A percentile compares a stretch with the other conserved stretches of the same genome.
Evolutionary conservation across 176 grass and related monocot species (phyloP).

Genomic region (Raddia guianensis): DNA sequence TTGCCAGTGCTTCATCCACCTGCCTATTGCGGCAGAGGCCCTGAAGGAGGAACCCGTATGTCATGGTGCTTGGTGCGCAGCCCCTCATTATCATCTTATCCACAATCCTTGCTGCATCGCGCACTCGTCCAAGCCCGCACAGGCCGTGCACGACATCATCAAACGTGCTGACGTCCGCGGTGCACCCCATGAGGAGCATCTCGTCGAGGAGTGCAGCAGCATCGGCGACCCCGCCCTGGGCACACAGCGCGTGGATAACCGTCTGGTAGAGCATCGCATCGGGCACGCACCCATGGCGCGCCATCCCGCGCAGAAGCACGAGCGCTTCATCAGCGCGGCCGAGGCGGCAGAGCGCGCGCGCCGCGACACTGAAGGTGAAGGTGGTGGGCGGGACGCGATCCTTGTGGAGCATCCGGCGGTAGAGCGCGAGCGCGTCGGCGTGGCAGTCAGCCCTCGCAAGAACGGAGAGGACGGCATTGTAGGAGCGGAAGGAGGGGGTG

Average conservation of each 20-base stretch:
- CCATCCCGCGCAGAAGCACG: constrained; percentile 65
- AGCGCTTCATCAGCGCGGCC: constrained; percentile 64
- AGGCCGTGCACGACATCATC: constrained; percentile 64
- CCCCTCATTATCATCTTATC: constrained; percentile 77
- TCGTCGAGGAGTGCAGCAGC: constrained; percentile 73
- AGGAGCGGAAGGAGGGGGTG: constrained; percentile 72
- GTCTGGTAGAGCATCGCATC: constrained; percentile 83
- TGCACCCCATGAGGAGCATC: constrained; percentile 86
- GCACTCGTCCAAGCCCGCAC: constrained; percentile 52
- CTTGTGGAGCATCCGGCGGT: constrained; percentile 63
- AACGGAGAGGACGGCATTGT: constrained; percentile 61
- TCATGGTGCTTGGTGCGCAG: constrained; percentile 55
- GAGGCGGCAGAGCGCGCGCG: constrained; percentile 62
- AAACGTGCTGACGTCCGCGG: constrained; percentile 68
- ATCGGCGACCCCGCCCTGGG: constrained; percentile 55
- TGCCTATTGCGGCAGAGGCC: constrained; percentile 59
- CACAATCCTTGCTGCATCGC: constrained; percentile 65
- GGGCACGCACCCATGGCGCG: constrained; percentile 74
- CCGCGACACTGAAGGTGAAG: constrained; percentile 67
- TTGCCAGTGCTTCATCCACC: constrained; percentile 57
- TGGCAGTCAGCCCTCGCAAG: constrained; percentile 64
- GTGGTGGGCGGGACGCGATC: constrained; percentile 67
- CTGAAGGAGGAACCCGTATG: constrained; percentile 73
- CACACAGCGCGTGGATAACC: constrained; percentile 61
- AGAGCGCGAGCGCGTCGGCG: constrained; percentile 50